Percentiles rank a stretch among this genome's conserved stretches.
phyloP scores from a whole-genome alignment of 1,284 basidiomycete genomes.

The Trametes polyzona region DNA sequence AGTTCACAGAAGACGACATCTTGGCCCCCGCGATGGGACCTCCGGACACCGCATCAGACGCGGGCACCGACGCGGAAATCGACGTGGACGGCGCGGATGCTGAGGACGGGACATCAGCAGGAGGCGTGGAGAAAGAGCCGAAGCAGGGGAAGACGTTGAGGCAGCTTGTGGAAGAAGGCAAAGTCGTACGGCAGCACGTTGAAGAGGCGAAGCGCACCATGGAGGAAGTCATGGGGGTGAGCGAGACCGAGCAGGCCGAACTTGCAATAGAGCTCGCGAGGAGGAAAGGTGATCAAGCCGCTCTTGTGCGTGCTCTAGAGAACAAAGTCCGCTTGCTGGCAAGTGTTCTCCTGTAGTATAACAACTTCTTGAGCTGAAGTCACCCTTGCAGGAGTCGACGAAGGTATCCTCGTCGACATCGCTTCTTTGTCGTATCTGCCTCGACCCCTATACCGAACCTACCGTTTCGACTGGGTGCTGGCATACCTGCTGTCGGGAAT shows the following conservation, averaged over 20 bases:
- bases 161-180: constrained; percentile 56
- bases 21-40: constrained; percentile 33
- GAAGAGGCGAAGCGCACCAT: constrained; percentile 43
- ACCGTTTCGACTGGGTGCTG: constrained; percentile 84
- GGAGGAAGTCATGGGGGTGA: constrained; percentile 47
- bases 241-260: constrained; percentile 53
- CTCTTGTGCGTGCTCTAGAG: constrained; percentile 59
- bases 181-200: constrained; percentile 39
- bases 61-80: constrained; percentile 41
- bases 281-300: constrained; percentile 48
- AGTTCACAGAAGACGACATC: constrained; percentile 77
- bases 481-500: constrained; percentile 81
- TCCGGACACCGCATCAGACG: constrained; percentile 13
- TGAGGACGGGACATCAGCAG: constrained; percentile 34
- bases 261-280: constrained; percentile 52
- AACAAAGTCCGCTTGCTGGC: constrained; percentile 63
- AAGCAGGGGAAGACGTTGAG: constrained; percentile 42
- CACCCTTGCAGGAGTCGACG: constrained; percentile 46
- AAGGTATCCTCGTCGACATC: constrained; percentile 50
- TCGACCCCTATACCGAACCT: constrained; percentile 76
- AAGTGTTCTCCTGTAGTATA: constrained; percentile 27
- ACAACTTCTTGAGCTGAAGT: background rate
- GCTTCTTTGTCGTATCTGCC: constrained; percentile 71
- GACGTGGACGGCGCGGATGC: constrained; percentile 43
- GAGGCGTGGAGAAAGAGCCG: constrained; percentile 4